Base-by-base conservation (phyloP, 2,329 filamentous ascomycete genomes). In the Cytospora piceae region DNA sequence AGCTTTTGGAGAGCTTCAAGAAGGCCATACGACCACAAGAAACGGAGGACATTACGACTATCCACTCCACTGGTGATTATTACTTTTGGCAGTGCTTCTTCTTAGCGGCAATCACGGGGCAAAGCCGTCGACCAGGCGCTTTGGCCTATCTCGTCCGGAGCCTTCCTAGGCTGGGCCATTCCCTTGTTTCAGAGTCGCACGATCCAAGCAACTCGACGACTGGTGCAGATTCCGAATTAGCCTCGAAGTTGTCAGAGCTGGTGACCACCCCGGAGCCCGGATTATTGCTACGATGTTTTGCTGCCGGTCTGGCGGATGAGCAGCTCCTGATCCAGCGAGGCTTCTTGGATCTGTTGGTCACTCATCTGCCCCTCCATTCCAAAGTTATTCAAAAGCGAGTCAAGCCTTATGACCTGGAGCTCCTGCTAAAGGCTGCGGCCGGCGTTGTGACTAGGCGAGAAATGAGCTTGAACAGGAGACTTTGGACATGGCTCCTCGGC, bases 81-180 rank as follows among this genome's bases (percentile, higher is more conserved):
- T 97, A 95, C 76, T 99, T 98, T 76, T 99, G 95, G 95, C 95
- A 99, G 79, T 97, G 93, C 75, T 90, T 99, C 74, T 98, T 99
- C 73, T 81, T 99, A 22, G 93, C 94, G 12, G 90, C 92, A 22
- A 95, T 99, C 67, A 97, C 95, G 0, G 94, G 94, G 72, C 86
- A 92, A 52, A 93, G 89, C 67, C 86, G 94, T 67, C 88, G 95
- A 63, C 88, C 92, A 69, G 95, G 95, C 31, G 93, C 93, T 49
- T 82, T 99, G 66, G 93, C 94, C 37, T 99, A 96, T 76, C 82
- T 99, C 51, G 83, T 87, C 58, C 89, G 93, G 65, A 88, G 87
- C 72, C 80, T 99, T 34, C 95, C 96, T 24, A 90, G 85, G 70
- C 81, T 96, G 63, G 87, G 85, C 8, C 76, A 80, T 11, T 62